phyloP scores from a whole-genome alignment of 192 early-diverging fungal species.

The Backusella australiensis region DNA sequence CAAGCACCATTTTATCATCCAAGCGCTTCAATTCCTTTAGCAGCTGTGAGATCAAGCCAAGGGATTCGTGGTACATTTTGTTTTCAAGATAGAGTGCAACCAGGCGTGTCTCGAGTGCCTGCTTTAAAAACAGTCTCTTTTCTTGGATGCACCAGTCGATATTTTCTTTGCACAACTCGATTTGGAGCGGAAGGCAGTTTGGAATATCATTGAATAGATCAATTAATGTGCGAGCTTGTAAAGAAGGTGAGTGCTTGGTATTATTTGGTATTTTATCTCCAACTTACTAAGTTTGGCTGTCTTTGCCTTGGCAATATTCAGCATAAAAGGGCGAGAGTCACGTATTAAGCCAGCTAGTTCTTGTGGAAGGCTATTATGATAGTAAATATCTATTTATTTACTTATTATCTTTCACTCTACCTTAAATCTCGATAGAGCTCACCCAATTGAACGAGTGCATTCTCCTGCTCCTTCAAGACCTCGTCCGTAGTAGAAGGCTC shows the following conservation, averaged over 20 bases:
- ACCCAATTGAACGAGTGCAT: conserved; percentile 67
- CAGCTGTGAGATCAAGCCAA: conserved; percentile 76
- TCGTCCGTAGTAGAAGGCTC: conserved; percentile 36
- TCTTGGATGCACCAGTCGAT: conserved; percentile 91
- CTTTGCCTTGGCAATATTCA: conserved; percentile 90
- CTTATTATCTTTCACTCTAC: conserved; percentile 31
- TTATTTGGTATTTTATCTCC: background rate
- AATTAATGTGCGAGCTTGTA: conserved; percentile 73
- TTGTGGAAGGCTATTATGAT: conserved; percentile 57
- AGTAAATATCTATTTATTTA: background rate
- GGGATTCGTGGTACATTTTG: conserved; percentile 91
- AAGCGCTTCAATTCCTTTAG: conserved; percentile 95
- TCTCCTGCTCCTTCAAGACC: conserved; percentile 59
- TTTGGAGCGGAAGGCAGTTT: conserved; percentile 83
- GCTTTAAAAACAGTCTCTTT: conserved; percentile 93
- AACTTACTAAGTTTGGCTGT: conserved; percentile 85
- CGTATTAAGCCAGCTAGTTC: conserved; percentile 81
- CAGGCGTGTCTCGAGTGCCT: conserved; percentile 91
- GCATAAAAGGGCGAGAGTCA: conserved; percentile 73
- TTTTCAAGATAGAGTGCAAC: conserved; percentile 87
- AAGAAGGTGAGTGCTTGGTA: too few relatives aligned
- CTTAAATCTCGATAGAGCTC: conserved; percentile 67
- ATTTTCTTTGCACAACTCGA: conserved; percentile 89
- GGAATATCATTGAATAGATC: conserved; percentile 87
- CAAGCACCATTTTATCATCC: conserved; percentile 97